Evolutionary conservation across 257 asterid species (phyloP), one percentile per base, ranked within the genome.

Genomic region (Anisodus tanguticus): DNA sequence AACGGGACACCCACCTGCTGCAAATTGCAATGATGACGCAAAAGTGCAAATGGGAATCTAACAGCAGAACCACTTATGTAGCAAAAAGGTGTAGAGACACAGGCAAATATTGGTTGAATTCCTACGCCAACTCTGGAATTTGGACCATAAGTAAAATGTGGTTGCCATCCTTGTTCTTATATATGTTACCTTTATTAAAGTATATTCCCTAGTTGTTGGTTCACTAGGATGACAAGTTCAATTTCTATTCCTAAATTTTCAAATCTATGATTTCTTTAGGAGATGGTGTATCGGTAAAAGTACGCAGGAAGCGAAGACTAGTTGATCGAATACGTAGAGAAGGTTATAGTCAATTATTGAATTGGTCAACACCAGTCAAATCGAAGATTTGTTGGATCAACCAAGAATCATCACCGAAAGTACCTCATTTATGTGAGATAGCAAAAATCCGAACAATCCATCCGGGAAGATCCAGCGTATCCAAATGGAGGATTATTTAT

Each of bases 11-110:
- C 11, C 35, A 10, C 22, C 43, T 31, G 35, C 35, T 31, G 35
- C 35, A 31, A 31, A 10, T 35, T 70, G 31, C 79, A 70, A 70
- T 70, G 37, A 71, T 71, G 79, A 71, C 35, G 57, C 57, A 43
- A 17, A 41, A 71, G 17, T 71, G 79, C 80, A 72, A 45, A 19
- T 47, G 39, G 41, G 80, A n/a, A 72, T 72, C n/a, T 45, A 45
- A 47, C 57, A 71, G 79, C 57, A 70, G 5, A 71, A 39, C 45
- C 10, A 11, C 59, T 74, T 19, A 6, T 74, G 60, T 49, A 10
- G 80, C 60, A 49, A 47, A 74, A 74, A 74, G 60, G 41, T 47
- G 11, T 19, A 2, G 2, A 74, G 60, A 12, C 60, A 74, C 19
- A 47, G 80, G 60, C n/a, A 19, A 72, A 10, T 71, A n/a, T 6